Evolutionary conservation across 331 rosid genomes (phyloP), one percentile per base, ranked within the genome.

Genomic region (Stylosanthes scabra): DNA sequence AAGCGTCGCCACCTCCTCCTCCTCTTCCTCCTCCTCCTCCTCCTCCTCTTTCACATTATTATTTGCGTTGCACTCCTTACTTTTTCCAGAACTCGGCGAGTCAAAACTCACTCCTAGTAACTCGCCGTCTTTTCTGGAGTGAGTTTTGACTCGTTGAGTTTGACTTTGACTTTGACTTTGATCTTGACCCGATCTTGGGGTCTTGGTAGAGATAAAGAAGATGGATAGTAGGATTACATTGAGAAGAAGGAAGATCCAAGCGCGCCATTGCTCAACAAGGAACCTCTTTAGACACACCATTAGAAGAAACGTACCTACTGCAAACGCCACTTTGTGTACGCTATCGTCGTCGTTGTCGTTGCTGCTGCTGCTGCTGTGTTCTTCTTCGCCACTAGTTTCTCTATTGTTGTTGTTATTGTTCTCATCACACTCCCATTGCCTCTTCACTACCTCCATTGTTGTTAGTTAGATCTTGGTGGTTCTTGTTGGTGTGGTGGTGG

Each of bases 261-360:
- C 88, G 41, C 93, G 89, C 97, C 97, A 94, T 47, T 84, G 88
- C 85, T 91, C 90, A 57, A 84, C 86, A 28, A 86, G 87, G 67
- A 88, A 88, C 29, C 81, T 77, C 59, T 89, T 91, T 55, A 91
- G 75, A 67, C 89, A 89, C 51, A 89, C 87, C 93, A 91, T 90
- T 73, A 88, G 70, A 56, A 86, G 76, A 75, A 89, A 86, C 20
- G 92, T 86, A 55, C 97, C 96, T 15, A 81, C 85, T 16, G 96
- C 79, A 81, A 90, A 78, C 83, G 90, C 71, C 68, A 72, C 68
- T 41, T 68, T 81, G 41, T 83, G 83, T 34, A 83, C 51, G 15
- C 52, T 77, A 50, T 82, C 91, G 37, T 82, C 92, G 72, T 66
- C 13, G 56, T 11, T 70, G 27, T 34, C 3, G 37, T 20, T 20